Base-by-base conservation (phyloP, 768 basidiomycete species). In the Arthromyces matolae region DNA sequence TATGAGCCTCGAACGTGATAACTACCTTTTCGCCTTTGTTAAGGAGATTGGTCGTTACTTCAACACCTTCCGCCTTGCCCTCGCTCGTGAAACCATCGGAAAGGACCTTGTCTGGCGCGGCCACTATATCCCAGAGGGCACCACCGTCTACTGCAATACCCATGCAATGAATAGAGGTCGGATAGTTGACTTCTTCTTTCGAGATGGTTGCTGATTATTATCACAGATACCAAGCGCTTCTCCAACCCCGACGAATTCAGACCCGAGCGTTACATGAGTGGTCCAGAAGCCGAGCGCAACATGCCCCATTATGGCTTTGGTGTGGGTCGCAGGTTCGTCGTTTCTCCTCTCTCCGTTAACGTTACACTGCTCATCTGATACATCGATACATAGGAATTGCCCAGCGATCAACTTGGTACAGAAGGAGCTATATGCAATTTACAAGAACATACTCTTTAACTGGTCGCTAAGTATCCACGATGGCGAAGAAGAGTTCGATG, bases 301-400 rank as follows among this genome's bases (percentile, higher is more conserved):
- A 52, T 53, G 44, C 51, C 54, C 1, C 51, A 55, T 40, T 55
- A 52, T 18, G 48, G 54, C 2, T 55, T 55, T 20, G 54, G 54
- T 10, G 38, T 55, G n/a, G 54, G 54, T 18, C 47, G 51, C 14
- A 49, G 54, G 54, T 53, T 2, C 20, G 27, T 4, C 12, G 8
- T 32, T 5, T 25, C 14, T 13, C 22, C 27, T 4, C 25, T 14
- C 8, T 27, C 16, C 40, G 14, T 20, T n/a, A 7, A 22, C 40
- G 7, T 14, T 25, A 22, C 20, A 34, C 19, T 27, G 29, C n/a
- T n/a, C n/a, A n/a, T n/a, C n/a, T n/a, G n/a, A n/a, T n/a, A 37
- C 18, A 3, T 13, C 33, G 5, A 33, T 23, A 24, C 12, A 20
- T 31, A 55, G 51, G 9, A 55, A 49, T 23, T 55, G 51, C 22